These are phyloP conservation scores for Malassezia pachydermatis DNA, from an alignment of 1,284 basidiomycete genomes.

Conservation along the genomic window DNA sequence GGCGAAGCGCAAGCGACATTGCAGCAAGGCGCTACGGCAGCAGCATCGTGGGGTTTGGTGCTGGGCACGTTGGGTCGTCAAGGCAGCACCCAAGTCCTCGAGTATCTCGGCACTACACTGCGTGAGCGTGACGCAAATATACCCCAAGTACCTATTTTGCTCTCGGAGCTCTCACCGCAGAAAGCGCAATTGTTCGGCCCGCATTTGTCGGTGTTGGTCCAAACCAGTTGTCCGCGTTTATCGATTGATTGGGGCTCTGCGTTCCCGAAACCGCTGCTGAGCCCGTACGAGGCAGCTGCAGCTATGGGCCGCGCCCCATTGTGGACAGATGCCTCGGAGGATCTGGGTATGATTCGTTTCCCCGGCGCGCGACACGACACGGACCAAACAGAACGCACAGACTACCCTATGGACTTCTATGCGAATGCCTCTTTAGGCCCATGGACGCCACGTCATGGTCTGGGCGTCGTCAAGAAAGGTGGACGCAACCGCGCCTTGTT, in stretches of 20 bases:
- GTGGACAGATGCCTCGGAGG: conserved; percentile 51
- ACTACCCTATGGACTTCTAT: conserved; percentile 97
- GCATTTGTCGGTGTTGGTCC: conserved; percentile 74
- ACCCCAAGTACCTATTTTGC: conserved; percentile 74
- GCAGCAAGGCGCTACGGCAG: conserved; percentile 16
- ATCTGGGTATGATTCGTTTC: conserved; percentile 48
- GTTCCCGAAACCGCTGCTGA: conserved; percentile 76
- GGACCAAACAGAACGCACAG: conserved; percentile 48
- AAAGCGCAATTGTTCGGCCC: conserved; percentile 73
- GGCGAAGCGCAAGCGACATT: conserved; percentile 43
- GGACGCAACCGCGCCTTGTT: conserved; percentile 30
- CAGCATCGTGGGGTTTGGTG: conserved; percentile 70
- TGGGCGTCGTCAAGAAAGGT: conserved; percentile 30
- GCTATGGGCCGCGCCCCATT: conserved; percentile 63
- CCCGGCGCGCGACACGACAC: conserved; percentile 15
- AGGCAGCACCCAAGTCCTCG: conserved; percentile 77
- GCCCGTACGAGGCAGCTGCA: conserved; percentile 86
- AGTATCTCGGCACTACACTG: conserved; percentile 45
- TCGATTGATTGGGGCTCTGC: conserved; percentile 87
- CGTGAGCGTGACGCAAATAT: conserved; percentile 24
- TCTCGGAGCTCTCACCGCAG: conserved; percentile 89
- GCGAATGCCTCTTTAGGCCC: conserved; percentile 58
- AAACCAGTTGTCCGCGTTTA: conserved; percentile 87
- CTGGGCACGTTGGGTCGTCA: conserved; percentile 91
- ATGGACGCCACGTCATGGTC: conserved; percentile 50